Evolutionary conservation across 2,329 filamentous ascomycete species (phyloP).

Genomic region (Cyphellophora attinorum): DNA sequence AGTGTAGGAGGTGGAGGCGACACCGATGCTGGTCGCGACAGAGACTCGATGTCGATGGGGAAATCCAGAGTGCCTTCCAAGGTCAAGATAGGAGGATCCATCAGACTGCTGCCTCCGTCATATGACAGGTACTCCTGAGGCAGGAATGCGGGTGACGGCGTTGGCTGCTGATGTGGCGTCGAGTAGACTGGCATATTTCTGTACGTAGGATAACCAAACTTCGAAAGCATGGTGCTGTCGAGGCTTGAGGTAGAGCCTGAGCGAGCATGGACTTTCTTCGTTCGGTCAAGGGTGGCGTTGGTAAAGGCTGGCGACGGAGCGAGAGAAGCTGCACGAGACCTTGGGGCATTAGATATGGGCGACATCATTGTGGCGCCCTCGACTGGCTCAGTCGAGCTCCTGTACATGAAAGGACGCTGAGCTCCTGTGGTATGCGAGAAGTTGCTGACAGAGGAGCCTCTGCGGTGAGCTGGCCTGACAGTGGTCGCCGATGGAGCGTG

Average conservation of each 20-base stretch:
- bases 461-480: conserved; percentile 1
- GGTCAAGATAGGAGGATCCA: conserved; percentile 28
- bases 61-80: conserved; percentile 22
- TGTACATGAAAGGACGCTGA: conserved; percentile 31
- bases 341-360: conserved; percentile 29
- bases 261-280: conserved; percentile 38
- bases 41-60: conserved; percentile 15
- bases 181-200: conserved; percentile 58
- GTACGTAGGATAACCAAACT: conserved; percentile 78
- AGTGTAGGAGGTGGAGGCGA: conserved; percentile 29
- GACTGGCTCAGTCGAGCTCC: conserved; percentile 35
- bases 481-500: conserved; percentile 33
- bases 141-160: conserved; percentile 23
- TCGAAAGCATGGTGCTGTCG: conserved; percentile 55
- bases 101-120: conserved; percentile 19
- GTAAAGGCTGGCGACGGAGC: conserved; percentile 13
- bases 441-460: conserved; percentile 29
- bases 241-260: conserved; percentile 60
- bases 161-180: conserved; percentile 28
- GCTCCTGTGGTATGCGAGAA: conserved; percentile 38
- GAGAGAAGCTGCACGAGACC: conserved; percentile 16
- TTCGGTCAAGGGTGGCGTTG: conserved; percentile 25
- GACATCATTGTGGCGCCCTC: conserved; percentile 36
- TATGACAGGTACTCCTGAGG: conserved; percentile 16
- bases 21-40: conserved; percentile 31